A percentile compares a stretch with the other conserved stretches of the same genome.
These are phyloP conservation scores for Lolium multiflorum DNA, from an alignment of 176 grass and related monocot genomes.

Conservation along the genomic window DNA sequence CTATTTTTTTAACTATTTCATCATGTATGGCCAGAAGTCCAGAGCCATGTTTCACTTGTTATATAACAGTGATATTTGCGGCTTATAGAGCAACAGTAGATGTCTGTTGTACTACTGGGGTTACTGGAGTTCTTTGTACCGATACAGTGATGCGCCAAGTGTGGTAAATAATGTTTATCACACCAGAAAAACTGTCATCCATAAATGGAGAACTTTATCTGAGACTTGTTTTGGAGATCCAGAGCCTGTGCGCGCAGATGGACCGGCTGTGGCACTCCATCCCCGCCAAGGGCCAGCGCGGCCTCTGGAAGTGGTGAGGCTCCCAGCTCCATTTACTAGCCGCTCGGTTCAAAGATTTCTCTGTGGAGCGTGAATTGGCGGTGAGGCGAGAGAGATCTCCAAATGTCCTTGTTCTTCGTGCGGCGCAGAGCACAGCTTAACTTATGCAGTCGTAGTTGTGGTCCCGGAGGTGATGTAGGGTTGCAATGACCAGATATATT, in stretches of 20 bases:
- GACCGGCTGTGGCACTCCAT: conserved; percentile 90
- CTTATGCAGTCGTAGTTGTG: background rate
- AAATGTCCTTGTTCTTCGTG: background rate
- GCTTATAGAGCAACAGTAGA: background rate
- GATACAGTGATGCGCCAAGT: background rate
- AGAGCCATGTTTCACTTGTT: too few relatives aligned
- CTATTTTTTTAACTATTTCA: background rate
- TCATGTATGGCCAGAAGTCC: background rate
- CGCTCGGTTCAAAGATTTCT: background rate
- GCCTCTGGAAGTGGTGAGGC: conserved; percentile 96
- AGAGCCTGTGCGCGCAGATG: conserved; percentile 90
- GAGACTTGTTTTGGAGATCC: background rate
- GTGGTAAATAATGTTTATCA: background rate
- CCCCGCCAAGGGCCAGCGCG: conserved; percentile 77
- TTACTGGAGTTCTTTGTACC: background rate
- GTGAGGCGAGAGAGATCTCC: background rate
- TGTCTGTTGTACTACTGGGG: background rate
- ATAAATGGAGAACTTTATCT: background rate
- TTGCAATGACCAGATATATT: background rate
- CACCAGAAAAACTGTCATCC: background rate
- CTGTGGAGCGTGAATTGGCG: background rate
- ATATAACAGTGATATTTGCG: too few relatives aligned
- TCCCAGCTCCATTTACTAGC: background rate
- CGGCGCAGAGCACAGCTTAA: background rate
- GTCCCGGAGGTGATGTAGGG: background rate